These are phyloP conservation scores for Fusarium ramigenum DNA, from an alignment of 2,329 filamentous ascomycete genomes.

Conservation along the genomic window DNA sequence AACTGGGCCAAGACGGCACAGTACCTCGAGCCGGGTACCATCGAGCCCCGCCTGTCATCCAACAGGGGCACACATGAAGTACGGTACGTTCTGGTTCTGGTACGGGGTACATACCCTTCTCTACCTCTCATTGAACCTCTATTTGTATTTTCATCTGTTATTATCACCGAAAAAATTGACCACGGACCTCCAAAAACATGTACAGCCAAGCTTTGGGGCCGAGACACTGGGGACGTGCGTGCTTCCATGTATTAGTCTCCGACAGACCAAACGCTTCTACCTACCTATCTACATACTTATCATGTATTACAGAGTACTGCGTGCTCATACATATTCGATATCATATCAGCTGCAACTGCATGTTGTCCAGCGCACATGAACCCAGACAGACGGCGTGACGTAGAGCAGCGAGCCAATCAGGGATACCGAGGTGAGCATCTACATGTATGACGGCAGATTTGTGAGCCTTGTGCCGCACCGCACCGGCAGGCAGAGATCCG, in stretches of 20 bases:
- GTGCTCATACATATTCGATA: not conserved
- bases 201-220: slow-evolving; percentile 29
- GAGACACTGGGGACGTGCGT: slow-evolving; percentile 15
- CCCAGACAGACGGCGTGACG: slow-evolving; percentile 20
- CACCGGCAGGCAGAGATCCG: slow-evolving; percentile 30
- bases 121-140: slow-evolving; percentile 7
- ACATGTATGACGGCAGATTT: slow-evolving; percentile 34
- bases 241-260: slow-evolving; percentile 2
- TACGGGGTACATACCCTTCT: slow-evolving; percentile 24
- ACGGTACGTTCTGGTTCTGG: slow-evolving; percentile 14
- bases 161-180: slow-evolving; percentile 5
- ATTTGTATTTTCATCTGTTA: slow-evolving; percentile 15
- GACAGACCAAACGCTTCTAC: not conserved
- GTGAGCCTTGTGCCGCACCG: slow-evolving; percentile 14
- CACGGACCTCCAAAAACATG: not conserved
- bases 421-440: slow-evolving; percentile 22
- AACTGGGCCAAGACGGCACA: slow-evolving; percentile 18
- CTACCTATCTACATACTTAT: not conserved
- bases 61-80: slow-evolving; percentile 23
- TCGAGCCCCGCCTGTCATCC: slow-evolving; percentile 22
- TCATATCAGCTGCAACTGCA: slow-evolving; percentile 3
- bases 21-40: slow-evolving; percentile 26
- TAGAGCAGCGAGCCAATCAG: slow-evolving; percentile 19
- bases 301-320: not conserved
- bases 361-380: not conserved